Conservation (phyloP, 2,329 filamentous ascomycete species). For the Aspergillaceae sp. region DNA sequence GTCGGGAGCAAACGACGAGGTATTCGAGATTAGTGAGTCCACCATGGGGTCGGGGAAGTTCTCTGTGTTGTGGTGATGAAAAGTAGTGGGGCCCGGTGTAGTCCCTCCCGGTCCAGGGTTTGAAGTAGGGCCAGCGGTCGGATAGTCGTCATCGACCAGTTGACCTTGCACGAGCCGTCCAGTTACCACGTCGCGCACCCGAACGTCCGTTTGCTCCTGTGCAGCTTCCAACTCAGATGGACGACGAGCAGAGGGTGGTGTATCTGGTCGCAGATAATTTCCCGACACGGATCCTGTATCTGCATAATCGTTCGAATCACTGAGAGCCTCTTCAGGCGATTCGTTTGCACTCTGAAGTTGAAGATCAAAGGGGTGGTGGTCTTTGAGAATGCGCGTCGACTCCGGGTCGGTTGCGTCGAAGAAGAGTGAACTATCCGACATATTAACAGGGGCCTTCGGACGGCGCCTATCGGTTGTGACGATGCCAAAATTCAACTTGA, state of each 20-base stretch:
- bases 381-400: conserved; percentile 14
- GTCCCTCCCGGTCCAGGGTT: conserved; percentile 46
- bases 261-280: conserved; percentile 28
- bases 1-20: conserved; percentile 61
- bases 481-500: conserved; percentile 97
- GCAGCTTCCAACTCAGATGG: conserved; percentile 38
- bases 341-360: conserved; percentile 15
- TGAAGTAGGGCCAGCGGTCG: conserved; percentile 59
- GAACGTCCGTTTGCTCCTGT: conserved; percentile 64
- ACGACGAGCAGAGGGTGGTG: conserved; percentile 30
- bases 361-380: conserved; percentile 20
- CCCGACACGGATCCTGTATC: conserved; percentile 15
- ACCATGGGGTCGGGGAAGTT: conserved; percentile 74
- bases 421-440: conserved; percentile 72
- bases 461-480: conserved; percentile 57
- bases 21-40: conserved; percentile 69
- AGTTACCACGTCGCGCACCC: conserved; percentile 81
- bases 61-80: conserved; percentile 40
- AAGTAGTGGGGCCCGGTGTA: conserved; percentile 31
- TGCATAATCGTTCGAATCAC: conserved; percentile 15
- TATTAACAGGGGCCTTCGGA: conserved; percentile 44
- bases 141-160: conserved; percentile 88
- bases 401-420: conserved; percentile 52
- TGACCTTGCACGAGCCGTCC: conserved; percentile 88
- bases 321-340: conserved; percentile 7